Evolutionary conservation across 1,139 yeast genomes (phyloP), one percentile per base, ranked within the genome.

Genomic region (Magnusiomyces paraingens): DNA sequence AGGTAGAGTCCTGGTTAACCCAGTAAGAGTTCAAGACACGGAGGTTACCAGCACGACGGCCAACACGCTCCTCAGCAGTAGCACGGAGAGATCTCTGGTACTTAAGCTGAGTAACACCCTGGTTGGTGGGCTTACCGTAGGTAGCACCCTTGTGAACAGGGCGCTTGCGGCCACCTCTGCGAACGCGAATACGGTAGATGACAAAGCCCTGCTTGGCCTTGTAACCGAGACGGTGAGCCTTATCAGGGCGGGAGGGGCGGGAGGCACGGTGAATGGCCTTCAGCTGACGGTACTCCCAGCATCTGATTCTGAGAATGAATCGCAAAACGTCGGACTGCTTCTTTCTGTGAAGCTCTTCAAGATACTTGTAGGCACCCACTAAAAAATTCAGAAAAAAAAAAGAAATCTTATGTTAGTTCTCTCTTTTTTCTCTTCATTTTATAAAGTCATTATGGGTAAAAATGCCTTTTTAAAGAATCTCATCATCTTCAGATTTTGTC

Each of bases 81-180:
- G 96, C 82, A 79, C 95, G 89, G 78, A 89, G 82, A 64, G 97
- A 86, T 80, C 94, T 89, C 84, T 93, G 99, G 95, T 90, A 91
- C 83, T 93, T 93, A 82, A 93, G 88, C 79, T 93, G 97, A 84
- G 84, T 84, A 70, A 93, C 94, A 88, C 99, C 99, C 83, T 89
- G 96, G 95, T 93, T 93, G 83, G 99, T 93, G 85, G 99, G 99
- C 87, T 93, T 93, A 88, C 99, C 99, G 86, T 91, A 91, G 76
- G 98, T 93, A 72, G 97, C 98, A 87, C 99, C 99, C 93, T 93
- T 93, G 82, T 95, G 91, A 73, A 86, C 98, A 72, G 97, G 98
- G 83, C 96, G 89, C 96, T 93, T 93, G 86, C 99, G 91, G 83
- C 94, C 93, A 83, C 99, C 99, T 82, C 99, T 89, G 84, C 98